These are phyloP conservation scores for Pecoramyces ruminantium DNA, from an alignment of 192 early-diverging fungal species.

Conservation along the genomic window DNA sequence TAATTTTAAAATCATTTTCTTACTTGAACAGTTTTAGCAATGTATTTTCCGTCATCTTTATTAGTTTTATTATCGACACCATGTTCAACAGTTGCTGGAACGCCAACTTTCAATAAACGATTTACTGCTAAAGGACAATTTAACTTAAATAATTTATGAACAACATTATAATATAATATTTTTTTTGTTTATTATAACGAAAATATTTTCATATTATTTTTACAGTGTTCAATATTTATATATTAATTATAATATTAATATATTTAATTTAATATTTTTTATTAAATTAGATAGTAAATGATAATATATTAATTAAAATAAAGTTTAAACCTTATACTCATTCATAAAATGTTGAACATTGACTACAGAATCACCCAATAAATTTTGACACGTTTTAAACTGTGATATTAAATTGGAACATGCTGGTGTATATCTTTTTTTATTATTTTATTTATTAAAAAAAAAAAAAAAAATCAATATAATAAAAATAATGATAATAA, in stretches of 20 bases:
- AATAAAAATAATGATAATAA: too few species aligned
- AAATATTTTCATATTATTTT: too few species aligned
- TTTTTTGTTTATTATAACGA: too few species aligned
- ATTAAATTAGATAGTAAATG: too few species aligned
- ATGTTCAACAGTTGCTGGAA: conserved; percentile 91
- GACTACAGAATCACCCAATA: conserved; percentile 32
- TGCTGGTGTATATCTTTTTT: conserved; percentile 62
- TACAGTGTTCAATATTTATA: too few species aligned
- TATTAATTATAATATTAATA: too few species aligned
- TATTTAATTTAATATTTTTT: too few species aligned
- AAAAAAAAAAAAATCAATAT: conserved; percentile 1
- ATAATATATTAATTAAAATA: too few species aligned
- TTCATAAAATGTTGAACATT: conserved; percentile 62
- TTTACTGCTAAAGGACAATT: conserved; percentile 71
- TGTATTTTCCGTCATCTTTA: too few species aligned
- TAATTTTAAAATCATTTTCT: too few species aligned
- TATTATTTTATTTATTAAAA: background rate
- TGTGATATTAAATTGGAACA: conserved; percentile 82
- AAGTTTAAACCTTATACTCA: conserved; percentile 69
- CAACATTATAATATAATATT: too few species aligned
- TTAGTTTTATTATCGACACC: conserved; percentile 1
- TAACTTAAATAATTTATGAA: conserved; percentile 29
- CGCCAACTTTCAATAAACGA: conserved; percentile 74
- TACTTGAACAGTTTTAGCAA: too few species aligned
- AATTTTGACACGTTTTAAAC: conserved; percentile 66